phyloP scores from a whole-genome alignment of 768 basidiomycete species.

The Naganishia antarctica region DNA sequence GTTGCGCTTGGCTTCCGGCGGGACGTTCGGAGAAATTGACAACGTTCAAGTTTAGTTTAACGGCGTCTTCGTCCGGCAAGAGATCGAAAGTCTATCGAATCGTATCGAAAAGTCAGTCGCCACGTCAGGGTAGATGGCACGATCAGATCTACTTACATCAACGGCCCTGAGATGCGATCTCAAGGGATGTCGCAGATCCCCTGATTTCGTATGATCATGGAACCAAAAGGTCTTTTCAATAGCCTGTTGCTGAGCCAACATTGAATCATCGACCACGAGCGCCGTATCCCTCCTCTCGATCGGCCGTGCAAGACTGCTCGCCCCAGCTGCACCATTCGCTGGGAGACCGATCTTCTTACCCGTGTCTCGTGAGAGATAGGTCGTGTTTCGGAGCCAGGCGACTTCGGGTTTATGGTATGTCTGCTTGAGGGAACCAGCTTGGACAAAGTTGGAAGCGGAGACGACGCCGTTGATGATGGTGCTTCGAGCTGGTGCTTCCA shows the following conservation, averaged over 20 bases:
- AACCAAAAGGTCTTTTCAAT: slow-evolving; percentile 44
- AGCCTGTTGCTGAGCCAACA: slow-evolving; percentile 42
- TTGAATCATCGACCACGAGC: slow-evolving; percentile 38
- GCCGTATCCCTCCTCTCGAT: neutral
- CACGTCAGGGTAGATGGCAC: neutral
- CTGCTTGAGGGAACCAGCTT: slow-evolving; percentile 54
- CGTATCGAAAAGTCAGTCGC: no score
- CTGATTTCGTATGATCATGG: slow-evolving; percentile 27
- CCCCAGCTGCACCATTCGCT: neutral
- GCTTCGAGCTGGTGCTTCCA: slow-evolving; percentile 59
- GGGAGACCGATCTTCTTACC: slow-evolving; percentile 19
- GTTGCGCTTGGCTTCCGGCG: slow-evolving; percentile 33
- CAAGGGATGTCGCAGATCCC: slow-evolving; percentile 33
- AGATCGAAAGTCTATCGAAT: slow-evolving; percentile 38
- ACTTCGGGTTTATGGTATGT: slow-evolving; percentile 57
- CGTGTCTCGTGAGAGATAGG: slow-evolving; percentile 58
- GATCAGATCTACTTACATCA: slow-evolving; percentile 31
- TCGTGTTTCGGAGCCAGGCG: slow-evolving; percentile 86
- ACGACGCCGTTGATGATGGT: slow-evolving; percentile 53
- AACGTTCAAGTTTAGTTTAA: slow-evolving; percentile 36
- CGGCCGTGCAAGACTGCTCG: slow-evolving; percentile 6
- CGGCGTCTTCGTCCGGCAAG: slow-evolving; percentile 39
- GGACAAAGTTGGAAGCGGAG: slow-evolving; percentile 48
- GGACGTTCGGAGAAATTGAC: slow-evolving; percentile 44
- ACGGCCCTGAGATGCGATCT: slow-evolving; percentile 36